Evolutionary conservation across 352 stramenopile genomes (phyloP), one percentile per base, ranked within the genome.

Genomic region (Globisporangium ultimum): DNA sequence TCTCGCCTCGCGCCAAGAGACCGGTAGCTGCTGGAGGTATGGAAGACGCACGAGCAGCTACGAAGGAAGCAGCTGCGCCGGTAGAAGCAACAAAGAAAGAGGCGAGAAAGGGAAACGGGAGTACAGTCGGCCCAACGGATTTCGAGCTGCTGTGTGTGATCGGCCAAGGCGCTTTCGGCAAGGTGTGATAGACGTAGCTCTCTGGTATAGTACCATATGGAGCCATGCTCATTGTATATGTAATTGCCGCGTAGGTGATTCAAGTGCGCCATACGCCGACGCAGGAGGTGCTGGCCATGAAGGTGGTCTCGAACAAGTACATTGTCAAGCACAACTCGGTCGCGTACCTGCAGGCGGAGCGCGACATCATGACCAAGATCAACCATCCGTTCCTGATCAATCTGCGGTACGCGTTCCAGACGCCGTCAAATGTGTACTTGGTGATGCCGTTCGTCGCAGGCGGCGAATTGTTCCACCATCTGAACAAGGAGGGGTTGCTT

Each of bases 311-410:
- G 43, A 91, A 91, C 66, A 89, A 91, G 70, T 90, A 88, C 68
- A 79, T 95, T 42, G 80, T 92, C 58, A 86, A 95, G 71, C 75
- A 91, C 66, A 92, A 92, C 53, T 91, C 82, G 36, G 67, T 93
- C 48, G 67, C 74, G 55, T 91, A 91, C 55, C 56, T 93, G 24
- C 81, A 93, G 56, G 78, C 82, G 1, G 85, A 95, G 66, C 73
- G 85, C 43, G 81, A 93, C 61, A 93, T 93, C 49, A 92, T 95
- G 84, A 91, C 81, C 58, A 90, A 93, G 71, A 88, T 95, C 60
- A 82, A 81, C 56, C 85, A 95, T 51, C 85, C 85, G 49, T 95
- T 95, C 63, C 55, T 95, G 6, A 87, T 93, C 55, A 88, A 74
- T 63, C 60, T 95, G 22, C 67, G 75, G 20, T 92, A 89, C 66